phyloP scores from a whole-genome alignment of 1,139 yeast genomes.

The Geotrichum citri-aurantii region DNA sequence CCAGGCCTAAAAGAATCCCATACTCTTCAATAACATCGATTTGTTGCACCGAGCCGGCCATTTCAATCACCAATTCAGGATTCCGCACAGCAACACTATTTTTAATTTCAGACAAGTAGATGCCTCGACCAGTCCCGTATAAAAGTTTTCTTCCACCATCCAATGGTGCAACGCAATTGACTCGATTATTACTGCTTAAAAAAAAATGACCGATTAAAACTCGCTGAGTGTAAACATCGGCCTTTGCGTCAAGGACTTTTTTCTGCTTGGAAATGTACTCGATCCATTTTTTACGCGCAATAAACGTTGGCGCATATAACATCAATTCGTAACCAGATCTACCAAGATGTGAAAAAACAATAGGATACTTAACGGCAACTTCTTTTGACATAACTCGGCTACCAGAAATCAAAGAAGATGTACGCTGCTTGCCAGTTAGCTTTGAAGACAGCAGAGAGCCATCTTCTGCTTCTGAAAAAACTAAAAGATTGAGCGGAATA shows the following conservation, averaged over 20 bases:
- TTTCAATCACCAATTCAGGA: slow-evolving; percentile 71
- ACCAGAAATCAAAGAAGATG: slow-evolving; percentile 40
- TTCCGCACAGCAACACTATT: slow-evolving; percentile 52
- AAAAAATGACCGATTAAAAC: slow-evolving; percentile 64
- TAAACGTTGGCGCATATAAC: slow-evolving; percentile 56
- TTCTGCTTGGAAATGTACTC: slow-evolving; percentile 79
- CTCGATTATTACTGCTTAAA: slow-evolving; percentile 56
- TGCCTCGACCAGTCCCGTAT: slow-evolving; percentile 89
- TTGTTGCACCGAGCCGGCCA: slow-evolving; percentile 68
- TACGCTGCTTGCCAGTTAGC: slow-evolving; percentile 32
- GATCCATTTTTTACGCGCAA: slow-evolving; percentile 73
- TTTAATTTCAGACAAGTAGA: slow-evolving; percentile 59
- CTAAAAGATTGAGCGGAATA: slow-evolving; percentile 78
- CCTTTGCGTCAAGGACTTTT: slow-evolving; percentile 57
- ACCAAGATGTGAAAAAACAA: slow-evolving; percentile 51
- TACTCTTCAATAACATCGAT: slow-evolving; percentile 90
- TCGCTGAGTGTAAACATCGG: slow-evolving; percentile 74
- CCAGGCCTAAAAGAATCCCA: slow-evolving; percentile 70
- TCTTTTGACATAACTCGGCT: slow-evolving; percentile 2
- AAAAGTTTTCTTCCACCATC: slow-evolving; percentile 90
- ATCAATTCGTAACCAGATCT: slow-evolving; percentile 63
- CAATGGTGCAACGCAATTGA: slow-evolving; percentile 89
- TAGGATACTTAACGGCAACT: slow-evolving; percentile 41
- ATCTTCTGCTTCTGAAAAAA: slow-evolving; percentile 71
- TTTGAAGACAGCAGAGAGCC: slow-evolving; percentile 22